A percentile compares a stretch with the other conserved stretches of the same genome.
These are phyloP conservation scores for Coix lacrymajobi DNA, from an alignment of 176 grass and related monocot species.

Conservation along the genomic window DNA sequence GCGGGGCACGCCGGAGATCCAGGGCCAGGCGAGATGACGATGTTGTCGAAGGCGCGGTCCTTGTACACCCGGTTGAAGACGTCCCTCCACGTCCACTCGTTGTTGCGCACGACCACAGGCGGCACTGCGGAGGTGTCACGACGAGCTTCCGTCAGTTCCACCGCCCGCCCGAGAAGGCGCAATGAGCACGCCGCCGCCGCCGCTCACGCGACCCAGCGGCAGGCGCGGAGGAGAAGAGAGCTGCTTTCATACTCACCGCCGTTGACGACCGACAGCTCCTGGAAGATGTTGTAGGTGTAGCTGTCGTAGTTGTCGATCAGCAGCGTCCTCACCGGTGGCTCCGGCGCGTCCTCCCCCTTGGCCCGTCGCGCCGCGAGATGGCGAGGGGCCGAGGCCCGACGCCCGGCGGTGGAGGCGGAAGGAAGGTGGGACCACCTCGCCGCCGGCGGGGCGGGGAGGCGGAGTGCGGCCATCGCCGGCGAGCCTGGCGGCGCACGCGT, in stretches of 20 bases:
- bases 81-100: constrained; percentile 89
- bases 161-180: neutral
- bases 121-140: constrained; percentile 22
- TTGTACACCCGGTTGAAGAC: constrained; percentile 65
- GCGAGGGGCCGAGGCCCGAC: neutral
- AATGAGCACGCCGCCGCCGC: neutral
- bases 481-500: neutral
- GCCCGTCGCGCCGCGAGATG: neutral
- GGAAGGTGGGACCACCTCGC: neutral
- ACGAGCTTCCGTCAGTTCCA: neutral
- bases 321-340: constrained; percentile 62
- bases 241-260: constrained; percentile 39
- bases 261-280: constrained; percentile 90
- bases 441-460: constrained; percentile 30
- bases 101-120: constrained; percentile 84
- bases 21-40: constrained; percentile 91
- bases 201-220: neutral
- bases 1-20: constrained; percentile 68
- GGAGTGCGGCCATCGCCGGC: constrained; percentile 37
- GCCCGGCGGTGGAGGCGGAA: neutral
- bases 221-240: neutral
- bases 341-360: neutral
- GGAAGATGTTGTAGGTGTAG: constrained; percentile 97
- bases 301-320: constrained; percentile 96
- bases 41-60: constrained; percentile 77